Evolutionary conservation across 202 grass and related monocot genomes (phyloP), one percentile per base, ranked within the genome.

Genomic region (Setaria italica): DNA sequence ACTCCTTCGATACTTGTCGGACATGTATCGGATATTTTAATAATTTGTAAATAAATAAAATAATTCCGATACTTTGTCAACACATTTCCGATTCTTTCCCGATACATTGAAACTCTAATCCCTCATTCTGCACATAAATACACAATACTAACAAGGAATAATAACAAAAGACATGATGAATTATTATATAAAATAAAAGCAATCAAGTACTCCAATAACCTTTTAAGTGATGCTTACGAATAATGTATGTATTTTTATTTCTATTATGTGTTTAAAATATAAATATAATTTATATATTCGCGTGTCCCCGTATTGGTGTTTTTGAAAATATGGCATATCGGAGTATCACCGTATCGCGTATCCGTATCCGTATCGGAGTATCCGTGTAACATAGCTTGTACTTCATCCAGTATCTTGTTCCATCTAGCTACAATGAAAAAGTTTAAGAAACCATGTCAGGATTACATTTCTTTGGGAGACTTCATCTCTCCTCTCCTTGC

Each of bases 381-480:
- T 35, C 34, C 3, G 34, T 35, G 34, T 25, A 35, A 35, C 34
- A 35, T 35, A 35, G 34, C 25, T 25, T 25, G 25, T 41, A 84
- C 89, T 85, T 92, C 87, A 71, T 88, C 89, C 87, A 87, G 41
- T 92, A 75, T 88, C 80, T 83, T 90, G 87, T 97, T 89, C 79
- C 82, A 85, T 84, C 53, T 94, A 94, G 90, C 94, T 90, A 97
- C 92, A 97, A 83, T 65, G 82, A 88, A 54, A 90, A 85, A 88
- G 76, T 88, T 86, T 16, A 90, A 80, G 60, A 88, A 85, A 90
- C 30, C 1, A 83, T 81, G 85, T 90, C 76, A 94, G 87, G 92
- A 72, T 67, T 59, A 81, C 72, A 73, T 49, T 48, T 29, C 51
- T 56, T 60, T 46, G 19, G 39, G 67, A 74, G 66, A 48, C 9